Percentiles rank a stretch among this genome's conserved stretches.
Evolutionary conservation across 2,329 filamentous ascomycete species (phyloP).

Genomic region (Trichoderma asperellum): DNA sequence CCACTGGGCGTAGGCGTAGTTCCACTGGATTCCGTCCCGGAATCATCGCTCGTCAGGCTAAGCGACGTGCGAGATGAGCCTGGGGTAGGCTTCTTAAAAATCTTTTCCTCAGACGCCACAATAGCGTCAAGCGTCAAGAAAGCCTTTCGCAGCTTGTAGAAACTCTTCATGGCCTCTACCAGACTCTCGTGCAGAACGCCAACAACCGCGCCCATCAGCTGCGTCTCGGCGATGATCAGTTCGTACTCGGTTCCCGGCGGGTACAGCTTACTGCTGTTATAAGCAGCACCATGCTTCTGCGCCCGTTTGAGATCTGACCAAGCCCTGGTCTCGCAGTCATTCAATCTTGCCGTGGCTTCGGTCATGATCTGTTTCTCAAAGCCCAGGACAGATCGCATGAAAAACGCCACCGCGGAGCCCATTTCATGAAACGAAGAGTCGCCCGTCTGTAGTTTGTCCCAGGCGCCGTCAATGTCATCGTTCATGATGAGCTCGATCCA

Average conservation of each 20-base stretch:
- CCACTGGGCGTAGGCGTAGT: not conserved
- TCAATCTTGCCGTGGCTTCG: conserved; percentile 73
- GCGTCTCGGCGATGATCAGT: conserved; percentile 79
- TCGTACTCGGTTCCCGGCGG: conserved; percentile 85
- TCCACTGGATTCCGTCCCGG: conserved; percentile 37
- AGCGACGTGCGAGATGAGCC: conserved; percentile 15
- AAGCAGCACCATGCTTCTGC: conserved; percentile 59
- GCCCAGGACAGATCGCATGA: conserved; percentile 83
- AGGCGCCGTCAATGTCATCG: conserved; percentile 86
- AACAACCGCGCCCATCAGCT: conserved; percentile 87
- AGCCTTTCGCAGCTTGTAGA: conserved; percentile 90
- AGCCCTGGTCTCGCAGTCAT: conserved; percentile 75
- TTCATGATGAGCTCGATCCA: conserved; percentile 79
- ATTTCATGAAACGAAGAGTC: conserved; percentile 88
- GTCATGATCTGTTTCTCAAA: conserved; percentile 92
- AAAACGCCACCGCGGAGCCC: conserved; percentile 78
- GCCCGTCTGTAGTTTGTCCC: conserved; percentile 70
- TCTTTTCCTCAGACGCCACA: conserved; percentile 70
- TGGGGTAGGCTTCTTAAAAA: conserved; percentile 33
- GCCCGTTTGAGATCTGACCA: conserved; percentile 77
- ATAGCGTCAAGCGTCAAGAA: conserved; percentile 82
- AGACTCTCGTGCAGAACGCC: conserved; percentile 90
- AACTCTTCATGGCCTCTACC: conserved; percentile 87
- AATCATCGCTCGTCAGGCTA: not conserved
- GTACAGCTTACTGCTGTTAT: conserved; percentile 61